These are phyloP conservation scores for Entomortierella beljakovae DNA, from an alignment of 192 early-diverging fungal genomes.

Conservation along the genomic window DNA sequence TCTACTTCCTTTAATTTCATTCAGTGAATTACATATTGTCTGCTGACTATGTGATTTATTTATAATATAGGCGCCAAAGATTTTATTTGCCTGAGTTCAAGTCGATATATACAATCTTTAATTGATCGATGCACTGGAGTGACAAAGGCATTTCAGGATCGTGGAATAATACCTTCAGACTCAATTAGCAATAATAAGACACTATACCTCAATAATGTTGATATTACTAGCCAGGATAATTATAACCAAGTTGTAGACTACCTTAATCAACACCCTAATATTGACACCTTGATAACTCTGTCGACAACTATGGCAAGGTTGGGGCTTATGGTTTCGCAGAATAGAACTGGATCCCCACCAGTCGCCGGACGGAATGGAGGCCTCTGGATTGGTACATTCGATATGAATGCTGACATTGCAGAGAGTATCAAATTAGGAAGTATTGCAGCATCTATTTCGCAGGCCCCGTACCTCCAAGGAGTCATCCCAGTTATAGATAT, in stretches of 20 bases:
- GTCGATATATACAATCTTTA: constrained; percentile 3
- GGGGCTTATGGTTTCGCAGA: constrained; percentile 8
- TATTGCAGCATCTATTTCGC: constrained; percentile 21
- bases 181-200: constrained; percentile 15
- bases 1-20: too few species aligned
- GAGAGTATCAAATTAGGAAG: constrained; percentile 15
- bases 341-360: not conserved
- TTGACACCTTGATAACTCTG: constrained; percentile 27
- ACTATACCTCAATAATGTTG: not conserved
- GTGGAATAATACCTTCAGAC: constrained; percentile 2
- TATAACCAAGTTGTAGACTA: not conserved
- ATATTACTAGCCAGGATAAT: not conserved
- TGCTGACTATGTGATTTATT: not conserved
- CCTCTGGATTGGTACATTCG: constrained; percentile 40
- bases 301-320: not conserved
- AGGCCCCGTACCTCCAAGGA: constrained; percentile 45
- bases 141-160: constrained; percentile 16
- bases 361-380: constrained; percentile 24
- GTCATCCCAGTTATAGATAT: constrained; percentile 33
- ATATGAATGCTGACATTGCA: constrained; percentile 12
- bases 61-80: constrained; percentile 23
- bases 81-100: constrained; percentile 27
- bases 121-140: constrained; percentile 40
- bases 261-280: not conserved
- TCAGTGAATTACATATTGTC: too few species aligned